These are phyloP conservation scores for Avena insularis DNA, from an alignment of 176 grass and related monocot species.

Conservation along the genomic window DNA sequence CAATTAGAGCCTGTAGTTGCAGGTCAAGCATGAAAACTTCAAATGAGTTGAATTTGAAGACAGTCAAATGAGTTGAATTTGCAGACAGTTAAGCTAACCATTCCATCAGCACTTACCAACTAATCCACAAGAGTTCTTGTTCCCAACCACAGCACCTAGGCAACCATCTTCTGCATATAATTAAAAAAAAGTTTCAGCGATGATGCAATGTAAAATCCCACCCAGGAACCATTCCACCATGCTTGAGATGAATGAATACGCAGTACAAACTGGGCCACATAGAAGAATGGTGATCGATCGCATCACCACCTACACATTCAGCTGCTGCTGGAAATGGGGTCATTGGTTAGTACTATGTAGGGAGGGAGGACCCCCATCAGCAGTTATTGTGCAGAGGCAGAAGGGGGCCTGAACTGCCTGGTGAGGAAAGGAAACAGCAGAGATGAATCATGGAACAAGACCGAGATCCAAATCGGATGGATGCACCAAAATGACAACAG, in stretches of 20 bases:
- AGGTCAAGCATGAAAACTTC: conserved; percentile 22
- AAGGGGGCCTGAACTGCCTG: conserved; percentile 26
- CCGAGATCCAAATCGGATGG: conserved; percentile 33
- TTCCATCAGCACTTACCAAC: neutral
- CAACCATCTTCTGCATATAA: neutral
- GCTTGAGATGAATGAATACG: neutral
- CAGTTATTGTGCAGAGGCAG: conserved; percentile 12
- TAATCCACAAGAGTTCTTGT: neutral
- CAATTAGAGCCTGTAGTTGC: neutral
- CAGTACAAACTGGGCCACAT: neutral
- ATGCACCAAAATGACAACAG: neutral
- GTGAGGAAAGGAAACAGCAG: conserved; percentile 22
- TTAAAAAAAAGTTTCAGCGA: neutral
- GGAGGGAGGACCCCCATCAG: conserved; percentile 25
- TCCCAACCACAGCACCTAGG: neutral
- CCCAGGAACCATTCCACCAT: conserved; percentile 2
- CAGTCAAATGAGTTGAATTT: conserved; percentile 7
- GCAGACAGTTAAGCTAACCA: conserved; percentile 25
- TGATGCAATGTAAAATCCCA: neutral
- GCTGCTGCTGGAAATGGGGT: conserved; percentile 15
- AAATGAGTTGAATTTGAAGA: neutral
- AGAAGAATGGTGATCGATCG: neutral
- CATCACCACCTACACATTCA: conserved; percentile 38
- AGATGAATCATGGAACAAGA: conserved; percentile 28
- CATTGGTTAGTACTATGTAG: neutral